Base-by-base conservation (phyloP, 2,329 filamentous ascomycete genomes). In the Leptographium wingfieldii region DNA sequence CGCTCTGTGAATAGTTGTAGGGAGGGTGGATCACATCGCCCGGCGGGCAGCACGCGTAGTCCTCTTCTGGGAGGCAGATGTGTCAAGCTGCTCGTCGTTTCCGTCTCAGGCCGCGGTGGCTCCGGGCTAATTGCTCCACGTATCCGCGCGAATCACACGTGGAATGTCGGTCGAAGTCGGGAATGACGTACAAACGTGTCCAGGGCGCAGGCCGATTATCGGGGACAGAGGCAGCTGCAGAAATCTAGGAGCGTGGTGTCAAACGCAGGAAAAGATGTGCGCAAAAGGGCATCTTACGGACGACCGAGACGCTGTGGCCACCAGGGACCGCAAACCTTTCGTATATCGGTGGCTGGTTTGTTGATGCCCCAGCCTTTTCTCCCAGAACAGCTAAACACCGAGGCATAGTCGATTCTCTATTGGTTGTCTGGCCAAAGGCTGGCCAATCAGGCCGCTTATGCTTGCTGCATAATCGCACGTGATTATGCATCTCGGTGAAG, bases 261-360 rank as follows among this genome's bases (percentile, higher is more conserved):
- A 11, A 27, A 22, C 48, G 48, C 48, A 27, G 22, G 48, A 51
- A 27, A 27, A 27, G 11, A 14, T 9, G 48, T 25, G 48, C 48
- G 48, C 48, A 51, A 51, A 51, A 25, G 10, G 48, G 12, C 48
- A 27, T 51, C 25, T 3, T 51, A 12, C 48, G 22, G 31, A 43
- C 54, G 33, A 22, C 54, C 7, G 52, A 54, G 52, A 54, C 31
- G 52, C 31, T 22, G 52, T n/a, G 31, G 52, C 31, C 29, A 33
- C 29, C 29, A 31, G 3, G 27, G 52, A 54, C 52, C 29, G 31
- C 52, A 54, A 33, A 54, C 29, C 31, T 25, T 38, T 49, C 22
- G 43, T 35, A 51, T 51, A 11, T 35, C 43, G 56, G 56, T 57
- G 56, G 51, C 57, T 58, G 57, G 48, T 56, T 57, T 57, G 56